These are phyloP conservation scores for Glycine tomentella DNA, from an alignment of 306 rosid genomes.

Conservation along the genomic window DNA sequence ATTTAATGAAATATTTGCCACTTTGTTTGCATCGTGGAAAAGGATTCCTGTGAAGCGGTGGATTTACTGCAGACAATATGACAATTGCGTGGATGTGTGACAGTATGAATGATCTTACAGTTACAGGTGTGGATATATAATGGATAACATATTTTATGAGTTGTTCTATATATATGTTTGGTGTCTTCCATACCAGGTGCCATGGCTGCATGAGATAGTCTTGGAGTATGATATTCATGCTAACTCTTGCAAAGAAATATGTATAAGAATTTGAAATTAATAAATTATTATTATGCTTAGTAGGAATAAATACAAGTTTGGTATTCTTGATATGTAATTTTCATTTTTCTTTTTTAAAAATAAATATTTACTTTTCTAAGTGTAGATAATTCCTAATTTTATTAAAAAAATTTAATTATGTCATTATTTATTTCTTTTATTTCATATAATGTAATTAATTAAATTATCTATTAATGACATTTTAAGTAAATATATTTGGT, in stretches of 20 bases:
- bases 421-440: too few relatives aligned
- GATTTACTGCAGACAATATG: not conserved
- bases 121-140: not conserved
- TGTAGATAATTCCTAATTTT: too few relatives aligned
- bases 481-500: too few relatives aligned
- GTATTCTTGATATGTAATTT: too few relatives aligned
- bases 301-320: too few relatives aligned
- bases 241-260: not conserved
- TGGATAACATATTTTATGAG: not conserved
- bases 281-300: not conserved
- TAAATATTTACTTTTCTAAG: too few relatives aligned
- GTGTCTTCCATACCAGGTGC: not conserved
- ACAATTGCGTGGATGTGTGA: not conserved
- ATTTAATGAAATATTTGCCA: not conserved
- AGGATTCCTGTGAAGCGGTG: not conserved
- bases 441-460: too few relatives aligned
- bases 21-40: not conserved
- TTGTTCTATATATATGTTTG: not conserved
- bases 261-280: not conserved
- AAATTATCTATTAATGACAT: too few relatives aligned
- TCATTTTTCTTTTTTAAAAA: too few relatives aligned
- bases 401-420: too few relatives aligned
- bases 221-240: not conserved
- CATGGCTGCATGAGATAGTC: not conserved
- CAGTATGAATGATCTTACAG: not conserved